Evolutionary conservation across 495 filamentous ascomycete genomes (phyloP).

Genomic region (Podospora bellae-mahoneyi): DNA sequence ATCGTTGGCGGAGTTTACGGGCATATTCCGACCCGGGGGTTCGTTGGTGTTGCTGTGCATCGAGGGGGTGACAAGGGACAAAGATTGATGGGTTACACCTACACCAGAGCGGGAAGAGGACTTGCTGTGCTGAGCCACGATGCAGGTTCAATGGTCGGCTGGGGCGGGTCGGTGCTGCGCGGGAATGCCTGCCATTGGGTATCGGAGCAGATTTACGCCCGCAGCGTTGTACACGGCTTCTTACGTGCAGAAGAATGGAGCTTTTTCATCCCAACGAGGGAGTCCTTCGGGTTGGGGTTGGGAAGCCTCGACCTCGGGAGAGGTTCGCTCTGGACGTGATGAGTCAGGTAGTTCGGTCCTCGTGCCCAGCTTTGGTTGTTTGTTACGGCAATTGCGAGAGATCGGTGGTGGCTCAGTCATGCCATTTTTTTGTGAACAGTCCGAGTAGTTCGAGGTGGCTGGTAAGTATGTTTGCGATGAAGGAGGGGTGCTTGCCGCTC

Average conservation of each 20-base stretch:
- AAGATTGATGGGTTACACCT: background rate
- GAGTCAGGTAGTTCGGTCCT: background rate
- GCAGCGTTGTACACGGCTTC: background rate
- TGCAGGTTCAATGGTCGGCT: background rate
- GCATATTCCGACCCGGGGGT: background rate
- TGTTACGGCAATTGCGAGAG: background rate
- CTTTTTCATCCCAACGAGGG: background rate
- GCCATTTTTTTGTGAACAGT: background rate
- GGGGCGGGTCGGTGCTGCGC: background rate
- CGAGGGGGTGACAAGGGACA: background rate
- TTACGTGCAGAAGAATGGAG: background rate
- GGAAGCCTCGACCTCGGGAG: background rate
- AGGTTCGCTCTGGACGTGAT: background rate
- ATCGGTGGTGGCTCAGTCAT: background rate
- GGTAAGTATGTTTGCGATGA: background rate
- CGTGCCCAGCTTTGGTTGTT: background rate
- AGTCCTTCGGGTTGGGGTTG: background rate
- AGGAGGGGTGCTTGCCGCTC: background rate
- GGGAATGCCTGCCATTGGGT: background rate
- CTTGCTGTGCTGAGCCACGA: background rate
- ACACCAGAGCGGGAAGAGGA: background rate
- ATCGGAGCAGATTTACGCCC: background rate
- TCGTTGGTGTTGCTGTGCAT: background rate
- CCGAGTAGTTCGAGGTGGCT: background rate
- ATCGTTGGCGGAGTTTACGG: background rate